Evolutionary conservation across 805 yeast species (phyloP), one percentile per base, ranked within the genome.

Genomic region (Kodamaea laetipori): DNA sequence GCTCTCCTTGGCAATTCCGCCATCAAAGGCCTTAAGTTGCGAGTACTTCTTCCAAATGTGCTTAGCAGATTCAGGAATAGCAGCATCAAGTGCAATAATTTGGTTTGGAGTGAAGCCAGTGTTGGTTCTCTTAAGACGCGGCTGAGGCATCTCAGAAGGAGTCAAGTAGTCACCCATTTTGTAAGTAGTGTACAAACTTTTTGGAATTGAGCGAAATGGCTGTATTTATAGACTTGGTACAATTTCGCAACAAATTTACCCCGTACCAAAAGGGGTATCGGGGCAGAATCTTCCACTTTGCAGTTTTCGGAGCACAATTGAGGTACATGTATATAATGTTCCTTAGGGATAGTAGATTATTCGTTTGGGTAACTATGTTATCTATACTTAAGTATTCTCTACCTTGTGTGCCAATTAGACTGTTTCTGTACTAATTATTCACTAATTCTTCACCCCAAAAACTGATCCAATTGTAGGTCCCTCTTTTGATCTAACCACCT

Each of bases 51-150:
- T 73, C 97, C 97, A 90, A 25, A 81, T 65, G 49, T 80, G 78
- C 53, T 95, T 81, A 24, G 90, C 84, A 49, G 81, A 77, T 47
- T 82, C 73, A 1, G 97, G 97, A 57, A 90, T 88, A 23, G 80
- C 73, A 31, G 88, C 80, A 60, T 90, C 96, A 58, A 86, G 82
- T 27, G 87, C 79, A 55, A 83, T 81, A 55, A 90, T 86, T 64
- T 90, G 96, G 53, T 86, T 85, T 8, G 96, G 96, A 3, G 95
- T 82, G 65, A 90, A 86, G 24, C 97, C 97, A 0, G 96, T 87
- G 55, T 87, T 76, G 36, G 96, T 81, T 57, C 97, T 76, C 59
- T 82, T 74, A 56, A 84, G 83, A 43, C 61, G 61, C 36, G 74
- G 73, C 37, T 54, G 64, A 13, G 74, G 74, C 48, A 67, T 52